Evolutionary conservation across 768 basidiomycete species (phyloP).

Genomic region (Auriscalpium vulgare): DNA sequence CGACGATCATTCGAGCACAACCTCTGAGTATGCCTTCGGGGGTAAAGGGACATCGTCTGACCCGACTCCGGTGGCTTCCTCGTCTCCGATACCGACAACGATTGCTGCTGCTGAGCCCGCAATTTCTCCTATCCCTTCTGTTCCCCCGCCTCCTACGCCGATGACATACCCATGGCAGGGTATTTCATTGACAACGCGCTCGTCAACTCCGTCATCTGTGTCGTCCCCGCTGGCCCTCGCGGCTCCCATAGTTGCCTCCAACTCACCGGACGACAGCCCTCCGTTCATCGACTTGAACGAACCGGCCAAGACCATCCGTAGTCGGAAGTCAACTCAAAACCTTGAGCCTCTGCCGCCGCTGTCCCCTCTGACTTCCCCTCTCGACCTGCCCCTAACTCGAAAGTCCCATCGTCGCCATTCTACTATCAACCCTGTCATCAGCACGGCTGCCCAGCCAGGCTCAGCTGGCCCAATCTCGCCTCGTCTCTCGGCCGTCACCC

Average conservation of each 20-base stretch:
- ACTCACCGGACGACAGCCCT: conserved; percentile 49
- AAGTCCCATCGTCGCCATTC: conserved; percentile 68
- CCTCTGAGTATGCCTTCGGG: conserved; percentile 55
- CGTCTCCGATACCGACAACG: conserved; percentile 30
- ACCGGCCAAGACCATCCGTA: conserved; percentile 39
- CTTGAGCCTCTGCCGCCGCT: conserved; percentile 59
- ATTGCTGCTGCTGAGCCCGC: conserved; percentile 9
- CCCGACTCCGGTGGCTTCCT: conserved; percentile 63
- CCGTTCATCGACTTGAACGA: conserved; percentile 67
- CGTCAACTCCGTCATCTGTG: conserved; percentile 83
- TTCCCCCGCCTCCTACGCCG: conserved; percentile 23
- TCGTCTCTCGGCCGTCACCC: conserved; percentile 70
- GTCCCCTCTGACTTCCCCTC: conserved; percentile 60
- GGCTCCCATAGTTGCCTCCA: conserved; percentile 71
- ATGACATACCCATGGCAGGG: conserved; percentile 31
- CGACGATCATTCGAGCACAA: conserved; percentile 55
- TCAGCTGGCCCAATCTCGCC: conserved; percentile 66
- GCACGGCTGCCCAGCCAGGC: conserved; percentile 53
- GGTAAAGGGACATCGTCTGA: conserved; percentile 41
- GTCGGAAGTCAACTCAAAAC: conserved; percentile 59
- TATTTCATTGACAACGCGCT: conserved; percentile 57
- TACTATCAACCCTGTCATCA: conserved; percentile 35
- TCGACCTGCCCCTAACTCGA: conserved; percentile 40
- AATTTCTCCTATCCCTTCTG: conserved; percentile 9
- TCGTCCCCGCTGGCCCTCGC: conserved; percentile 84